Evolutionary conservation across 495 filamentous ascomycete genomes (phyloP).

Genomic region (Schizothecium vesticola): DNA sequence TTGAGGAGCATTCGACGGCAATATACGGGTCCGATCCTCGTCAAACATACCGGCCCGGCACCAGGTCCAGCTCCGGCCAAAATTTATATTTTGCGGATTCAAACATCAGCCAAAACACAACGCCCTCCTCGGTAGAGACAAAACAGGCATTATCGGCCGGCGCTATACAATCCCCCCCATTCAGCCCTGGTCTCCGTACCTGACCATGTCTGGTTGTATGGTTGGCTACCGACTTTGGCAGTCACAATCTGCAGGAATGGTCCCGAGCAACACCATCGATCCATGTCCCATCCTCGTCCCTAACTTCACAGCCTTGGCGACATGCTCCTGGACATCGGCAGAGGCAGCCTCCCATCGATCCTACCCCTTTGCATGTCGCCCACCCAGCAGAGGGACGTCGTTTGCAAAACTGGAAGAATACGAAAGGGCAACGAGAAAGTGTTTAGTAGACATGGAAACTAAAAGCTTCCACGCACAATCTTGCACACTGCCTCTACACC

Average conservation of each 20-base stretch:
- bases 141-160: slow-evolving; percentile 8
- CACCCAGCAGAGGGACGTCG: neutral
- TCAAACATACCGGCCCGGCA: neutral
- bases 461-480: neutral
- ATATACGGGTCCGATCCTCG: neutral
- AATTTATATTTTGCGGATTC: neutral
- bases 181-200: slow-evolving; percentile 3
- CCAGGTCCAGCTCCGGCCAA: neutral
- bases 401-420: neutral
- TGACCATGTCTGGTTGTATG: neutral
- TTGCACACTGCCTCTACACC: neutral
- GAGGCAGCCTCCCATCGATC: neutral
- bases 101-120: slow-evolving; percentile 13
- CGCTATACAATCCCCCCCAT: neutral
- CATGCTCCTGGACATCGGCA: neutral
- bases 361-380: neutral
- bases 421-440: neutral
- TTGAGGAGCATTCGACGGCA: neutral
- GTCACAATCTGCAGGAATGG: neutral
- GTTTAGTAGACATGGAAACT: neutral
- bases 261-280: neutral
- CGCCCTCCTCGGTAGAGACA: neutral
- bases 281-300: neutral
- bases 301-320: neutral
- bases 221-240: slow-evolving; percentile 10